Evolutionary conservation across 495 filamentous ascomycete genomes (phyloP).

Genomic region (Lophium mytilinum): DNA sequence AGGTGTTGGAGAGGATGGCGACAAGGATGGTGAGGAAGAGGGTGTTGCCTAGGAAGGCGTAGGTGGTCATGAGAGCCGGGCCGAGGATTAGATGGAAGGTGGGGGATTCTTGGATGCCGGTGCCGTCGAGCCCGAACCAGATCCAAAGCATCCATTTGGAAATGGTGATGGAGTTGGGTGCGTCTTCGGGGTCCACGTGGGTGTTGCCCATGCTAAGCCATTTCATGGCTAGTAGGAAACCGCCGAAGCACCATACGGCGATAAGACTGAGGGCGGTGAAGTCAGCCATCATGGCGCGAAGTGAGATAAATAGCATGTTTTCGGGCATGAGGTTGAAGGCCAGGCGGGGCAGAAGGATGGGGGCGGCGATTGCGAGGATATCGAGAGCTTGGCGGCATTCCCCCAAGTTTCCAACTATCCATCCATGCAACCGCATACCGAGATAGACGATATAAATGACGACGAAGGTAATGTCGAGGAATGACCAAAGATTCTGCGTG

Average conservation of each 20-base stretch:
- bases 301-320: slow-evolving; percentile 63
- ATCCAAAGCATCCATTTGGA: slow-evolving; percentile 77
- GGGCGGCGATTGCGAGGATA: slow-evolving; percentile 60
- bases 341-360: slow-evolving; percentile 61
- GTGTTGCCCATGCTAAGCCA: slow-evolving; percentile 46
- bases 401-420: slow-evolving; percentile 33
- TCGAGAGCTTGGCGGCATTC: slow-evolving; percentile 53
- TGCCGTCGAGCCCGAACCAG: slow-evolving; percentile 71
- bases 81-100: slow-evolving; percentile 61
- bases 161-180: slow-evolving; percentile 46
- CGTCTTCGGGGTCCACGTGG: slow-evolving; percentile 25
- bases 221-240: slow-evolving; percentile 61
- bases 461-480: slow-evolving; percentile 62
- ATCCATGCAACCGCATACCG: slow-evolving; percentile 50
- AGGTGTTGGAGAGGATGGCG: slow-evolving; percentile 66
- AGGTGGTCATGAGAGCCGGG: slow-evolving; percentile 60
- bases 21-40: slow-evolving; percentile 70
- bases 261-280: slow-evolving; percentile 57
- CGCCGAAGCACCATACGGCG: slow-evolving; percentile 63
- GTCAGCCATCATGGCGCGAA: slow-evolving; percentile 67
- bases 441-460: slow-evolving; percentile 55
- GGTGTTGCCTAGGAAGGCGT: slow-evolving; percentile 67
- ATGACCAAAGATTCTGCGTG: slow-evolving; percentile 72
- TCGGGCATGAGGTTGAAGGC: slow-evolving; percentile 69
- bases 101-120: slow-evolving; percentile 56